These are phyloP conservation scores for Saturnispora dispora DNA, from an alignment of 805 yeast species.

Conservation along the genomic window DNA sequence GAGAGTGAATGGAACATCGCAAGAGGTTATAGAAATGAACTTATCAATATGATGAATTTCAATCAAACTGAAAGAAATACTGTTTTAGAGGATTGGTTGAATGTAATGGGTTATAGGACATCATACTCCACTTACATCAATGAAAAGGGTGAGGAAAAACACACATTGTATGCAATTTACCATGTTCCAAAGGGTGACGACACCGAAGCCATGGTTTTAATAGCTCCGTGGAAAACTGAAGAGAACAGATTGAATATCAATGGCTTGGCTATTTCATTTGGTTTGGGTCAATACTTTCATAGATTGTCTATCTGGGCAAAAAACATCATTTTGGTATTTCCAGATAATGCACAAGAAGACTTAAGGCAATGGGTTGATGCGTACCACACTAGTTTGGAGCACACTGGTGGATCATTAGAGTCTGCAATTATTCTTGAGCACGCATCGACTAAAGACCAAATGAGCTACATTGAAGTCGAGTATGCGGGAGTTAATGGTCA, in stretches of 20 bases:
- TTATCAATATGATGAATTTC: conserved; percentile 31
- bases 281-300: conserved; percentile 70
- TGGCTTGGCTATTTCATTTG: conserved; percentile 64
- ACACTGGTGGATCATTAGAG: conserved; percentile 90
- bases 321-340: conserved; percentile 78
- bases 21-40: conserved; percentile 70
- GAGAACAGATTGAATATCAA: conserved; percentile 64
- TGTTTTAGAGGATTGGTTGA: conserved; percentile 48
- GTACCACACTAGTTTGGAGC: conserved; percentile 74
- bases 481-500: conserved; percentile 94
- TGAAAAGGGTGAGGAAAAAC: conserved; percentile 15
- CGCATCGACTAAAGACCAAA: conserved; percentile 51
- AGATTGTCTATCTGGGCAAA: conserved; percentile 94
- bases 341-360: conserved; percentile 59
- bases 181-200: conserved; percentile 95
- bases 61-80: conserved; percentile 33
- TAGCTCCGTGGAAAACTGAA: conserved; percentile 76
- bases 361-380: conserved; percentile 89
- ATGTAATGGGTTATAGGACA: conserved; percentile 65
- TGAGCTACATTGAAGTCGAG: conserved; percentile 62
- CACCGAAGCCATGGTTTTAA: conserved; percentile 87
- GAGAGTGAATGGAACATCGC: conserved; percentile 92
- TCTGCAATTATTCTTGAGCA: conserved; percentile 82
- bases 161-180: conserved; percentile 59
- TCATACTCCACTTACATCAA: conserved; percentile 28